A percentile compares a stretch with the other conserved stretches of the same genome.
Evolutionary conservation across 2,329 filamentous ascomycete genomes (phyloP).

Genomic region (Arthrobotrys iridis): DNA sequence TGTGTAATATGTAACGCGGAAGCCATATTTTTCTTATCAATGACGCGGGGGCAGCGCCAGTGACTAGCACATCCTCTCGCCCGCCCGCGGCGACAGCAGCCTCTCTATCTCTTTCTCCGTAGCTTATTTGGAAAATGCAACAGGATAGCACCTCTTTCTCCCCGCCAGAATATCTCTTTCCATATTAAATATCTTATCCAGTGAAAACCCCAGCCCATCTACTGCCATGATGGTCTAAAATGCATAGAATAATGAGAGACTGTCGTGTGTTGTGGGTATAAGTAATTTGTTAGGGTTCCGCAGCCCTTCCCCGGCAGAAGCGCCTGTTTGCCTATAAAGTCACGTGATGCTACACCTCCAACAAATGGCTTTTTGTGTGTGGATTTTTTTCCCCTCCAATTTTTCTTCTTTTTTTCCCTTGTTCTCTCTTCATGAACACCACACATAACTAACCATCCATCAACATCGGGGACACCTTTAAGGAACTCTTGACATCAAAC

Average conservation of each 20-base stretch:
- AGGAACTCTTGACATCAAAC: conserved; percentile 54
- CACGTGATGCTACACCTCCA: conserved; percentile 30
- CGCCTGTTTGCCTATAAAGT: neutral
- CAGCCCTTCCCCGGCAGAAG: conserved; percentile 22
- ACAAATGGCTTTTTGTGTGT: conserved; percentile 21
- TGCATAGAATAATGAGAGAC: neutral
- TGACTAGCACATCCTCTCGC: neutral
- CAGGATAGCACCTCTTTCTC: too few relatives aligned
- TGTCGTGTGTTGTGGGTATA: neutral
- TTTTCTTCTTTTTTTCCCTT: conserved; percentile 18
- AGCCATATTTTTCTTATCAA: conserved; percentile 4
- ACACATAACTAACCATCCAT: conserved; percentile 9
- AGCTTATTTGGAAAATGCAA: neutral
- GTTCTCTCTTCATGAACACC: conserved; percentile 36
- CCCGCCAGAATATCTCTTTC: neutral
- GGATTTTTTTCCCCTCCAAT: conserved; percentile 25
- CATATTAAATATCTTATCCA: neutral
- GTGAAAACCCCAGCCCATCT: too few relatives aligned
- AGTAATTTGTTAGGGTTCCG: conserved; percentile 41
- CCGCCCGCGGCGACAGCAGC: neutral
- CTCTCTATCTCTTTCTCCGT: neutral
- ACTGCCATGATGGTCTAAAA: too few relatives aligned
- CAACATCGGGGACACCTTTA: conserved; percentile 53
- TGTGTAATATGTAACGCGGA: neutral
- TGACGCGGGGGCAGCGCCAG: neutral